Conservation (phyloP, 768 basidiomycete species). For the Termitomyces heimii region DNA sequence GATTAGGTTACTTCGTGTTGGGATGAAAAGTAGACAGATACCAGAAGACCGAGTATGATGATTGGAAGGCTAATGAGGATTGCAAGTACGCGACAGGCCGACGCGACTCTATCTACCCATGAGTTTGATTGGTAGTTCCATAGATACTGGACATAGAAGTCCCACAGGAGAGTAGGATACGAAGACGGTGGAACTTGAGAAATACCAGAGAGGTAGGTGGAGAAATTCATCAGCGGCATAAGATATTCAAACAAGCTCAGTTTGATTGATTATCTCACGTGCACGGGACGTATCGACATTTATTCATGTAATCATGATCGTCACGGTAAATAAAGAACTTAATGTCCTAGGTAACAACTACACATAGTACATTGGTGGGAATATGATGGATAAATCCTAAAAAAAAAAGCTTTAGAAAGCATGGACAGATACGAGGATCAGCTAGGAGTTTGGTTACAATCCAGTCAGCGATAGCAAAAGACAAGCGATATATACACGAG, state of each 20-base stretch:
- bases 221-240: conserved; percentile 26
- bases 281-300: background rate
- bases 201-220: conserved; percentile 23
- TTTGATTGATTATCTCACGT: background rate
- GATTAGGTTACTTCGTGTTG: conserved; percentile 6
- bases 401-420: conserved; percentile 14
- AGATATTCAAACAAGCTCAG: background rate
- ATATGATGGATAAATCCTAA: conserved; percentile 11
- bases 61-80: conserved; percentile 58
- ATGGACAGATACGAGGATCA: conserved; percentile 10
- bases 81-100: conserved; percentile 59
- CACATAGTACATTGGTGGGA: conserved; percentile 6
- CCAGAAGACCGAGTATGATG: conserved; percentile 46
- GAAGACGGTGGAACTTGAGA: conserved; percentile 26
- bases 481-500: conserved; percentile 15
- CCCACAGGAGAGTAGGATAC: conserved; percentile 45
- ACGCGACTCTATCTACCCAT: conserved; percentile 62
- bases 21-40: conserved; percentile 28
- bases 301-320: background rate
- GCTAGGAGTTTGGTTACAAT: conserved; percentile 14
- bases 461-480: conserved; percentile 19
- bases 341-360: conserved; percentile 5
- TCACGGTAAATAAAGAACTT: background rate
- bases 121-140: conserved; percentile 61
- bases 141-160: conserved; percentile 54